These are phyloP conservation scores for Viola pubescens DNA, from an alignment of 441 rosid species.

Conservation along the genomic window DNA sequence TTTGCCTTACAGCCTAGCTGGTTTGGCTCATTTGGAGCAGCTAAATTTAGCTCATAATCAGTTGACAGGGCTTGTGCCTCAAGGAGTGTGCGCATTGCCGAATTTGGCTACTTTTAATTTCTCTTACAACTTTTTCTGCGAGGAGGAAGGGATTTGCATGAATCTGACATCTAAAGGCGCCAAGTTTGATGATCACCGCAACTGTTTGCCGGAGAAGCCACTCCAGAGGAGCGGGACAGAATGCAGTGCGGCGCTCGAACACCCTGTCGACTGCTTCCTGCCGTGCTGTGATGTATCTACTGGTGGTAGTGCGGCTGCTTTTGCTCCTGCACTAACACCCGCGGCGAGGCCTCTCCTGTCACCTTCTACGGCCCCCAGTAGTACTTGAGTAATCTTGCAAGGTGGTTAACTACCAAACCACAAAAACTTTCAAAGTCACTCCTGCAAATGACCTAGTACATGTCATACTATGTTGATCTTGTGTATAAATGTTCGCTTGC, in stretches of 20 bases:
- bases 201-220: conserved; percentile 63
- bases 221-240: conserved; percentile 47
- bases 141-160: conserved; percentile 50
- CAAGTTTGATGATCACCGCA: conserved; percentile 49
- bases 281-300: conserved; percentile 21
- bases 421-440: conserved; percentile 17
- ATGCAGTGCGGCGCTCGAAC: conserved; percentile 45
- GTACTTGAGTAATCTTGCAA: conserved; percentile 15
- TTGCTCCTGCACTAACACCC: conserved; percentile 27
- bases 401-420: conserved; percentile 6
- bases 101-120: conserved; percentile 51
- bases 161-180: conserved; percentile 52
- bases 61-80: conserved; percentile 55
- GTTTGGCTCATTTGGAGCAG: conserved; percentile 53
- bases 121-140: conserved; percentile 63
- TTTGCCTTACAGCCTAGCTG: conserved; percentile 65
- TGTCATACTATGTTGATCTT: not conserved
- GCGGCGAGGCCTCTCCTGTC: conserved; percentile 31
- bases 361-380: conserved; percentile 49
- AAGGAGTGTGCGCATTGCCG: conserved; percentile 60
- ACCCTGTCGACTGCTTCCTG: conserved; percentile 62
- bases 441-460: not conserved
- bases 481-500: not conserved
- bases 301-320: conserved; percentile 7
- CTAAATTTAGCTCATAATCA: conserved; percentile 59